Evolutionary conservation across 2,329 filamentous ascomycete species (phyloP), one percentile per base, ranked within the genome.

Genomic region (Ophiostoma sp.): DNA sequence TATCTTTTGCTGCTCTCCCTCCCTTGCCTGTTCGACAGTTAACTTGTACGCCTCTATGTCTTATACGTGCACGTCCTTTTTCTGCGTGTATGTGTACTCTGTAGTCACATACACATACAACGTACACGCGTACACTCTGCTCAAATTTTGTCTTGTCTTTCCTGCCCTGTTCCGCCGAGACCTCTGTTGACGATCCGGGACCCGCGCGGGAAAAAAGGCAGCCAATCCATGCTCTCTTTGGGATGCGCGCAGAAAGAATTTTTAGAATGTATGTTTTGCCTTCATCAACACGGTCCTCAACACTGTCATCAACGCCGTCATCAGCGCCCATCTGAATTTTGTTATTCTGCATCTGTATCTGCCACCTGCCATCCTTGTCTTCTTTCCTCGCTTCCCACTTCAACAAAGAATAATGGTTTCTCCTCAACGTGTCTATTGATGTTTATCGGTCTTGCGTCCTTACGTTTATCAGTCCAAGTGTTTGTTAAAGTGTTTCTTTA

Each of bases 21-120:
- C 55, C 69, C 69, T 71, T 71, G 55, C 69, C 55, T 71, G 28
- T 71, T 50, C 39, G 55, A 63, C 69, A 55, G 69, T 71, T 63
- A 33, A 50, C 36, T 19, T 64, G 57, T 48, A 19, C 33, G 31
- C 33, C 57, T 63, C 31, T 6, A n/a, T 63, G 57, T 63, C 5
- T 15, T 36, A 63, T 39, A 19, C 57, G 57, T 22, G 57, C 57
- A n/a, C 28, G 33, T 63, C 31, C 31, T n/a, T 39, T 36, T 36
- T 33, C 33, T 36, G 33, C 8, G 33, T n/a, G n/a, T 33, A 15
- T 33, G 15, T 22, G 48, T 4, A 6, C 50, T 52, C 50, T 25
- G 50, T 22, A 52, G 7, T 52, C 11, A 9, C 39, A 42, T 42
- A 42, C 42, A 19, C 11, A 19, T 19, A 17, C 42, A 4, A 12